Conservation (phyloP, 2,329 filamentous ascomycete species). For the Colletotrichum paranaense region DNA sequence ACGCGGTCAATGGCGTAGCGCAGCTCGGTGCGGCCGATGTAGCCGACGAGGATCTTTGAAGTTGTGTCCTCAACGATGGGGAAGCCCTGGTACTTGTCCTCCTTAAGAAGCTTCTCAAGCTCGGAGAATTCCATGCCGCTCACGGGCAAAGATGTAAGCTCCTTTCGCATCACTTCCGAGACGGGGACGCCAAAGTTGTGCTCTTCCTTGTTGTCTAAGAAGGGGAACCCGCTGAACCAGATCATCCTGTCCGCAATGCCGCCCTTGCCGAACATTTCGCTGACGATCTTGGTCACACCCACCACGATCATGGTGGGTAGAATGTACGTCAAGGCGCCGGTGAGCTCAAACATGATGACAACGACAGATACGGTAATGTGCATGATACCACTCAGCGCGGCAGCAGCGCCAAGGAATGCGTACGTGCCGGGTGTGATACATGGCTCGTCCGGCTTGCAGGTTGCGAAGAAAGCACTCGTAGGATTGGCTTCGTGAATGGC, state of each 20-base stretch:
- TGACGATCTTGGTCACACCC: conserved; percentile 93
- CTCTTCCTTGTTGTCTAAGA: conserved; percentile 96
- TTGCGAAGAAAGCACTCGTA: conserved; percentile 83
- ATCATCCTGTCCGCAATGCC: conserved; percentile 99
- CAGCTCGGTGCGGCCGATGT: conserved; percentile 92
- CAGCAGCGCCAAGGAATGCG: conserved; percentile 92
- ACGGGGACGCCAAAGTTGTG: conserved; percentile 97
- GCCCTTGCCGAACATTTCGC: conserved; percentile 91
- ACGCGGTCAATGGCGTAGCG: conserved; percentile 89
- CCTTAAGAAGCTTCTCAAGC: conserved; percentile 79
- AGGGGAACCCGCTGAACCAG: conserved; percentile 97
- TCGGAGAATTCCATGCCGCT: conserved; percentile 80
- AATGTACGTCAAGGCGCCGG: conserved; percentile 96
- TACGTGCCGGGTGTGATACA: conserved; percentile 99
- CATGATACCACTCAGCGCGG: conserved; percentile 96
- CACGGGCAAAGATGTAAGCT: conserved; percentile 79
- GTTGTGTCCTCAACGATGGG: conserved; percentile 84
- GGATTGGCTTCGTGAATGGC: conserved; percentile 88
- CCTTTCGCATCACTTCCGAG: conserved; percentile 86
- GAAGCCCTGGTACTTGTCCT: conserved; percentile 91
- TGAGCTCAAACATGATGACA: conserved; percentile 99
- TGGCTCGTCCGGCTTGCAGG: conserved; percentile 89
- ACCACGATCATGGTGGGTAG: conserved; percentile 99
- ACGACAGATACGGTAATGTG: conserved; percentile 97
- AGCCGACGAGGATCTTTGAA: conserved; percentile 83